Conservation (phyloP, 176 grass and related monocot genomes). For the Thinopyrum elongatum region DNA sequence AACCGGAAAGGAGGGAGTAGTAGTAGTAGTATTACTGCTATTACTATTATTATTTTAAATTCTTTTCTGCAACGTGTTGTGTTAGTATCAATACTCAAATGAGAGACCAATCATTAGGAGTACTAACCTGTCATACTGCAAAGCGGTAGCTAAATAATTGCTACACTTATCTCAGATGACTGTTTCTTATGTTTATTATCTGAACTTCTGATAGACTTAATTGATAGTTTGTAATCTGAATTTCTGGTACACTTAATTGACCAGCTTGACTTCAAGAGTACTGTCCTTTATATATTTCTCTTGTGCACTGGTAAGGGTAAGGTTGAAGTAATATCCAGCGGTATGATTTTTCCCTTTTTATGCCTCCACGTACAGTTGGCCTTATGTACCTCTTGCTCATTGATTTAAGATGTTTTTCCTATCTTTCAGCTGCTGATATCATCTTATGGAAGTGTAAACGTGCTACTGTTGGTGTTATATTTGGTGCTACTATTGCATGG, state of each 20-base stretch:
- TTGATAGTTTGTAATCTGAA: background rate
- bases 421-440: slow-evolving; percentile 82
- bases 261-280: background rate
- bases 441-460: slow-evolving; percentile 75
- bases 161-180: background rate
- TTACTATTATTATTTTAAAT: background rate
- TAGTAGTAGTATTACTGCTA: no score
- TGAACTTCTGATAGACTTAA: background rate
- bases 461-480: slow-evolving; percentile 60
- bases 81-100: background rate
- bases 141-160: background rate
- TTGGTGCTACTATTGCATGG: slow-evolving; percentile 73
- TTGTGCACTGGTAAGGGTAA: background rate
- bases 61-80: background rate
- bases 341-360: background rate
- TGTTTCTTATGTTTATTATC: background rate
- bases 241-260: background rate
- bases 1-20: no score
- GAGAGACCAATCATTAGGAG: background rate
- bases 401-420: slow-evolving; percentile 7
- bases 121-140: background rate
- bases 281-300: background rate
- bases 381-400: background rate
- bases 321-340: background rate
- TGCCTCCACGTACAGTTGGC: background rate